Percentiles rank a stretch among this genome's conserved stretches.
Conservation (phyloP, 2,329 filamentous ascomycete species). For the Helotiales sp. region DNA sequence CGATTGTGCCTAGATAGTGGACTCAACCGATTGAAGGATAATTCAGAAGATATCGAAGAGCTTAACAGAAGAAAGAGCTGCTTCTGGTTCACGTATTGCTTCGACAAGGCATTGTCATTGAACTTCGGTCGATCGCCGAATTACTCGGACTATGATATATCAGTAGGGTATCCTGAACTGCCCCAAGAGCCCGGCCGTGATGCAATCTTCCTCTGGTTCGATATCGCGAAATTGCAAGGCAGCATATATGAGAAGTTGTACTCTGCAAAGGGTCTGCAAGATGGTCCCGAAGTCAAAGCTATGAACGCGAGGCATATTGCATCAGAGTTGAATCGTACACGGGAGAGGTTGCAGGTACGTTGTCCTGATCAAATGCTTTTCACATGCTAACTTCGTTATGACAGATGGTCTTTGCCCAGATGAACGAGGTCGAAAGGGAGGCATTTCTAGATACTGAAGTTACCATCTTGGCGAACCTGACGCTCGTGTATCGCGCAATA, state of each 20-base stretch:
- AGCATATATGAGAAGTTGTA: constrained; percentile 23
- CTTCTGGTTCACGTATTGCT: constrained; percentile 22
- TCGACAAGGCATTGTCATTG: constrained; percentile 20
- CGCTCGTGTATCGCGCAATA: constrained; percentile 19
- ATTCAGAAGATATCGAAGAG: background rate
- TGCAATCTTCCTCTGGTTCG: constrained; percentile 12
- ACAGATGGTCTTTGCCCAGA: background rate
- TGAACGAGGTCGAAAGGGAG: constrained; percentile 8
- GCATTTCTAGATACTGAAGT: constrained; percentile 17
- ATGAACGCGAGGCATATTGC: constrained; percentile 7
- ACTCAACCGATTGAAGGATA: constrained; percentile 18
- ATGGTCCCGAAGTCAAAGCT: background rate
- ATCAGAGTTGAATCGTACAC: background rate
- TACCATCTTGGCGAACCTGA: constrained; percentile 15
- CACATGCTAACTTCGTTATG: background rate
- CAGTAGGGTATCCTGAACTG: constrained; percentile 10
- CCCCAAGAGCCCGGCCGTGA: background rate
- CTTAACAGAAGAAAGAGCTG: constrained; percentile 3
- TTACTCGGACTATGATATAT: constrained; percentile 22
- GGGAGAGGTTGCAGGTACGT: background rate
- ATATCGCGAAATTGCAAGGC: constrained; percentile 13
- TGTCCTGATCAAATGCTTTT: too few relatives aligned
- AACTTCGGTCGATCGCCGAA: constrained; percentile 24
- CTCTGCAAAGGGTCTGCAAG: constrained; percentile 17
- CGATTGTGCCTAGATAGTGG: constrained; percentile 23